Evolutionary conservation across 345 rosid species (phyloP), one percentile per base, ranked within the genome.

Genomic region (Aquilaria malaccensis): DNA sequence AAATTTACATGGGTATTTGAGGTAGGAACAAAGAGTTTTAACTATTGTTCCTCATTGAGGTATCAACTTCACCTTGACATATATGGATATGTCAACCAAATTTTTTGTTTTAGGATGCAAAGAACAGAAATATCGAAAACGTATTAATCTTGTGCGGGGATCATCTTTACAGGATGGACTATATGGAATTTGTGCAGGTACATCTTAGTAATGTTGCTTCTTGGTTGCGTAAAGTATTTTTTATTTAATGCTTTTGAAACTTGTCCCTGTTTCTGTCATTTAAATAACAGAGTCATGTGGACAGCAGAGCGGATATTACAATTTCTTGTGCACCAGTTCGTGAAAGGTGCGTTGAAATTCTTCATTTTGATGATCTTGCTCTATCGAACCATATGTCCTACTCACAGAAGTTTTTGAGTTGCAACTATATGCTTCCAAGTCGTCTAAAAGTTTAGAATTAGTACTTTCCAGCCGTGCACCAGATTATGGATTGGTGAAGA

Each of bases 1-100:
- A 80, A 87, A 67, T 90, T 90, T 69, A 66, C 51, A 41, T 87
- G 97, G 95, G 92, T 90, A 56, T 90, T 90, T 79, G 95, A 90
- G 97, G 97, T 85, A 52, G 31, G 61, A 51, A 46, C 63, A 22
- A 11, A 33, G 50, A 13, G 3, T 45, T 60, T 37, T 7, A 37
- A 37, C 3, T 37, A 7, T 30, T 59, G 7, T 10, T 43, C 37
- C 2, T 41, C 12, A 15, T 33, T 11, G 7, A 30, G 58, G 11
- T 11, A 11, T 50, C 41, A 52, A 48, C 14, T 53, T 22, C 10
- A 50, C 31, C 12, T 32, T 15, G 46, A 12, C 6, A 13, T 10
- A 13, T 7, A 31, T 9, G 22, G 30, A 15, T 53, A 12, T 53
- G 49, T n/a, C 6, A 1, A 33, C 7, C 43, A 37, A 37, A 3